A percentile compares a stretch with the other conserved stretches of the same genome.
phyloP scores from a whole-genome alignment of 169 alveolate genomes.

The Babesia caballi region DNA sequence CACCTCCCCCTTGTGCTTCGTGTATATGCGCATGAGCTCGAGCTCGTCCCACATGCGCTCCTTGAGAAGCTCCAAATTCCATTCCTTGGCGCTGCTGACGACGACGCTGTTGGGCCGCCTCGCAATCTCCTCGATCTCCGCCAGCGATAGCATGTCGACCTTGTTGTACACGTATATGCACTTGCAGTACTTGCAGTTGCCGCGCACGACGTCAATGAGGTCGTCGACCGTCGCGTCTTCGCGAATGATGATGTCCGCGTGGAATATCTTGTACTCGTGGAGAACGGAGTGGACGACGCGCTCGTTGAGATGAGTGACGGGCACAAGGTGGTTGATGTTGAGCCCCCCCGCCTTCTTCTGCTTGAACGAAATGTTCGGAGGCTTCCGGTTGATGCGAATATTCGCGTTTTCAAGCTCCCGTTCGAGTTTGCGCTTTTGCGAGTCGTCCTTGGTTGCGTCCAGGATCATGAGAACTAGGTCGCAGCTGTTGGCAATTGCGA shows the following conservation, averaged over 20 bases:
- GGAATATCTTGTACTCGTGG: constrained; percentile 90
- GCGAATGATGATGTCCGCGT: constrained; percentile 89
- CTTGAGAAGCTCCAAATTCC: constrained; percentile 67
- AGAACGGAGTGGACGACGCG: constrained; percentile 69
- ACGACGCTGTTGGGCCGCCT: constrained; percentile 92
- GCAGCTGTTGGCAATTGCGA: constrained; percentile 94
- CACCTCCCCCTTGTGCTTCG: constrained; percentile 94
- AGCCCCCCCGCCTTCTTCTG: constrained; percentile 73
- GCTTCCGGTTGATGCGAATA: constrained; percentile 91
- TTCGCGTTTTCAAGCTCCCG: constrained; percentile 94
- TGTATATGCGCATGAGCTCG: constrained; percentile 82
- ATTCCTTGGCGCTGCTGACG: constrained; percentile 76
- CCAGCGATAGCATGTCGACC: constrained; percentile 83
- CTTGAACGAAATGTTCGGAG: constrained; percentile 82
- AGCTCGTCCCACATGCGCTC: constrained; percentile 68
- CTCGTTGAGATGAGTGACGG: constrained; percentile 58
- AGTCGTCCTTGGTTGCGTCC: constrained; percentile 90
- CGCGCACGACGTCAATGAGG: constrained; percentile 95
- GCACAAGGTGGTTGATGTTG: constrained; percentile 69
- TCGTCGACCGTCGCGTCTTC: constrained; percentile 94
- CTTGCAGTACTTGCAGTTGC: constrained; percentile 87
- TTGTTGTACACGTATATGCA: constrained; percentile 90
- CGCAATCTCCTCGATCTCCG: constrained; percentile 39
- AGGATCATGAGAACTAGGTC: constrained; percentile 88
- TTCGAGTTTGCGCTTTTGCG: constrained; percentile 88